Conservation (phyloP, 2,329 filamentous ascomycete genomes). For the Xylariaceae sp. region DNA sequence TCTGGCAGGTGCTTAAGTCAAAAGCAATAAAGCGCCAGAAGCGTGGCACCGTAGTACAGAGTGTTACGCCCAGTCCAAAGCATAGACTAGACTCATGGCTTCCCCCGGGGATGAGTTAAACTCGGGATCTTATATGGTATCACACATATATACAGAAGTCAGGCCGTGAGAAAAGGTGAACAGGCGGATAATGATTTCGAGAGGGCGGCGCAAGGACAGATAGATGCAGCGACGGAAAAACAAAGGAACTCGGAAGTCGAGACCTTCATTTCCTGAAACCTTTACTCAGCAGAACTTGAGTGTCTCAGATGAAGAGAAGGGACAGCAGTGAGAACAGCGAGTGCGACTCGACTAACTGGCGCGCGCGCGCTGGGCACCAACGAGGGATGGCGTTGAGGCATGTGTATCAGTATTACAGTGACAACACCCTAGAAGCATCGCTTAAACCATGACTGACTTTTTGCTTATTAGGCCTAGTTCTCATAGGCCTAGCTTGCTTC, state of each 20-base stretch:
- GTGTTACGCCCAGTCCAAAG: background rate
- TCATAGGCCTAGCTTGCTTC: too few relatives aligned
- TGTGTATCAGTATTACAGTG: too few relatives aligned
- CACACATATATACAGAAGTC: slow-evolving; percentile 4
- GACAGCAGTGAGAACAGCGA: too few relatives aligned
- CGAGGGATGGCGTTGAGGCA: too few relatives aligned
- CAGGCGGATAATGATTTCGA: background rate
- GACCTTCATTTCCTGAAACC: background rate
- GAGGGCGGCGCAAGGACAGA: background rate
- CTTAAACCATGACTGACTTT: too few relatives aligned
- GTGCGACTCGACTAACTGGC: too few relatives aligned
- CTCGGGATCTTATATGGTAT: slow-evolving; percentile 3
- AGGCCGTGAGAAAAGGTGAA: background rate
- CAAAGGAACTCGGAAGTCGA: background rate
- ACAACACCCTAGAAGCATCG: too few relatives aligned
- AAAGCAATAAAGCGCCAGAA: slow-evolving; percentile 5
- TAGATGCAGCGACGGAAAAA: background rate
- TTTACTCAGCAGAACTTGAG: too few relatives aligned
- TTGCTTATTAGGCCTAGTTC: too few relatives aligned
- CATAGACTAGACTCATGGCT: slow-evolving; percentile 2
- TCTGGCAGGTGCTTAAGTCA: slow-evolving; percentile 1
- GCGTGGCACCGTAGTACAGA: slow-evolving; percentile 5
- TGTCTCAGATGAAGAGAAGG: too few relatives aligned
- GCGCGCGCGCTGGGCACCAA: too few relatives aligned
- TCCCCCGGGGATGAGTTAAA: background rate